Base-by-base conservation (phyloP, 805 yeast genomes). In the Phaffomyces antillensis region DNA sequence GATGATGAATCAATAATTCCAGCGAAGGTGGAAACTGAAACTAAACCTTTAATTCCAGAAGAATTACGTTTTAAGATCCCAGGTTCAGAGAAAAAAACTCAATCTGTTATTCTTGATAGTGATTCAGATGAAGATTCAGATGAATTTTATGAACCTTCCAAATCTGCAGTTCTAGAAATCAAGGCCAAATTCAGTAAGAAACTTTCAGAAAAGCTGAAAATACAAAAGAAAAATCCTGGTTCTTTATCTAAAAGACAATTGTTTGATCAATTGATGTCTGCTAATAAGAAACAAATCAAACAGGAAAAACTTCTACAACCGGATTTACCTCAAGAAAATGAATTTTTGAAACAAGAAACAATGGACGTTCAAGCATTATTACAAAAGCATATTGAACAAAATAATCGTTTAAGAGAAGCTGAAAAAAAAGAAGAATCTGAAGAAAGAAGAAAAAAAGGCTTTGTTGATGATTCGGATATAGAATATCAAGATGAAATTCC, bases 201-300 rank as follows among this genome's bases (percentile, higher is more conserved):
- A 44, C 42, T n/a, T 24, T 36, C 50, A 9, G 49, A 46, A 8
- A 43, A 42, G 26, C 44, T 43, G 24, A 43, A 37, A 10, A 41
- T 37, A 11, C 49, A 45, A 25, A 50, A 47, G 36, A 37, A 46
- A 33, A 50, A 44, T 16, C 49, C 50, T n/a, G 37, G 47, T 1
- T 10, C 17, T 5, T 34, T 58, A 12, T 54, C 61, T 2, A 53
- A 58, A 18, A 62, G 59, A 20, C 54, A 58, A 13, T 56, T 76
- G 32, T 63, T 72, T 38, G 46, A 52, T 11, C 56, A 58, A 11
- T 62, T 77, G 46, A 66, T 67, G 48, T 62, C 61, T 39, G 75
- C 75, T 5, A 73, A 75, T 39, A 66, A 69, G 36, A 59, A 66
- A 39, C 83, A 78, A 49, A 62, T 78, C 51, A 76, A 76, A 50